Evolutionary conservation across 495 filamentous ascomycete species (phyloP), one percentile per base, ranked within the genome.

Genomic region (Parmelia sp.): DNA sequence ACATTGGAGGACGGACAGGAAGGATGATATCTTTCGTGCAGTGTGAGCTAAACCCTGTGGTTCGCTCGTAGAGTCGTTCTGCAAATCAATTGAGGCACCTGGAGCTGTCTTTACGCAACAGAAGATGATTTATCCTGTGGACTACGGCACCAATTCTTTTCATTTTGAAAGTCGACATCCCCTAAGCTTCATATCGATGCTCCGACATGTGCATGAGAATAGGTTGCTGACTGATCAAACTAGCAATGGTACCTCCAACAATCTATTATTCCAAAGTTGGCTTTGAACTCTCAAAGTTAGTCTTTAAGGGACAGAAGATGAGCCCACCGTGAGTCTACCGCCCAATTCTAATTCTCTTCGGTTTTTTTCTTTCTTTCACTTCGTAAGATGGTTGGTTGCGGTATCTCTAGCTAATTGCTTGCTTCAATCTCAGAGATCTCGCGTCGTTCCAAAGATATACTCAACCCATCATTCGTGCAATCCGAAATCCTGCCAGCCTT

Each of bases 211-310:
- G 15, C 45, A 49, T 51, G 27, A 56, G 55, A 57, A 47, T 57
- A 49, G 44, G 45, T 63, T 69, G 70, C 69, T 67, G 68, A 72
- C 70, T 73, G 36, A 60, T 58, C 49, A 58, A 37, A 49, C 21
- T 72, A 98, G 94, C 88, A 71, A 80, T 93, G 78, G 86, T 91
- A 69, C 95, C 95, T 66, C 86, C 86, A 51, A 86, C 88, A 68
- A 69, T 95, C 72, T 96, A 96, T 84, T 97, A 97, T 83, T 84
- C 87, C 58, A 88, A 84, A 72, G 94, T 99, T 71, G 91, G 83
- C 66, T 73, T 90, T 65, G 95, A 97, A 80, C 82, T 97, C 57
- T 83, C 82, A 70, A 92, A 88, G 82, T 76, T 97, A 63, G 88
- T 97, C 64, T 91, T 92, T 82, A 84, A 83, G 72, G 88, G 89